Evolutionary conservation across 1,284 basidiomycete species (phyloP).

Genomic region (Sanghuangporus baumii): DNA sequence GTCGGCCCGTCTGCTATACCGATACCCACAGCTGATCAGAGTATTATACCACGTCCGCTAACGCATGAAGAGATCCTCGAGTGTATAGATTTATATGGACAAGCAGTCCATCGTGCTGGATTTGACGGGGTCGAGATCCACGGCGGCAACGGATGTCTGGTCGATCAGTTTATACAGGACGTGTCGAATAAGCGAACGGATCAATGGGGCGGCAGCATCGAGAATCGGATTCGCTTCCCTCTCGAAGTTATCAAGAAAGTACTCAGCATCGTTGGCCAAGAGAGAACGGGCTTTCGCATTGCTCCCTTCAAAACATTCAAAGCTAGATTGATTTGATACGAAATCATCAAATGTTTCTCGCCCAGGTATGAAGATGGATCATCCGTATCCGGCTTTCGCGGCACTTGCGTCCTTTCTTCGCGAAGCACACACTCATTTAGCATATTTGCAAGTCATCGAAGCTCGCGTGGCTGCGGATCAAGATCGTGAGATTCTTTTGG

Average conservation of each 20-base stretch:
- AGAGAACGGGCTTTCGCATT: slow-evolving; percentile 33
- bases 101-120: slow-evolving; percentile 29
- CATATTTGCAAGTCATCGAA: slow-evolving; percentile 58
- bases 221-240: slow-evolving; percentile 41
- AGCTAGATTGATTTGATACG: neutral
- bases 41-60: slow-evolving; percentile 22
- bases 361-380: slow-evolving; percentile 28
- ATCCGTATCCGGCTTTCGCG: slow-evolving; percentile 37
- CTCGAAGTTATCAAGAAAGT: slow-evolving; percentile 34
- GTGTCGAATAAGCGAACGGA: slow-evolving; percentile 38
- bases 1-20: slow-evolving; percentile 37
- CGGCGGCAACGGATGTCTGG: slow-evolving; percentile 19
- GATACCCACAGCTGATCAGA: slow-evolving; percentile 24
- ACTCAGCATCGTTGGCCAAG: slow-evolving; percentile 11
- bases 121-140: slow-evolving; percentile 29
- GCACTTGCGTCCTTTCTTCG: slow-evolving; percentile 31
- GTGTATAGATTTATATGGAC: slow-evolving; percentile 24
- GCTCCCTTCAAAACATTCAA: slow-evolving; percentile 4
- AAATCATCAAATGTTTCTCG: neutral
- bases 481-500: slow-evolving; percentile 1
- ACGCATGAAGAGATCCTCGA: slow-evolving; percentile 37
- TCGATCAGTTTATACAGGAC: slow-evolving; percentile 21
- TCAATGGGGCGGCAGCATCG: slow-evolving; percentile 41
- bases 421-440: slow-evolving; percentile 38
- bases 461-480: slow-evolving; percentile 14